Conservation (phyloP, 129 eudicot genomes). For the Smallanthus sonchifolius region DNA sequence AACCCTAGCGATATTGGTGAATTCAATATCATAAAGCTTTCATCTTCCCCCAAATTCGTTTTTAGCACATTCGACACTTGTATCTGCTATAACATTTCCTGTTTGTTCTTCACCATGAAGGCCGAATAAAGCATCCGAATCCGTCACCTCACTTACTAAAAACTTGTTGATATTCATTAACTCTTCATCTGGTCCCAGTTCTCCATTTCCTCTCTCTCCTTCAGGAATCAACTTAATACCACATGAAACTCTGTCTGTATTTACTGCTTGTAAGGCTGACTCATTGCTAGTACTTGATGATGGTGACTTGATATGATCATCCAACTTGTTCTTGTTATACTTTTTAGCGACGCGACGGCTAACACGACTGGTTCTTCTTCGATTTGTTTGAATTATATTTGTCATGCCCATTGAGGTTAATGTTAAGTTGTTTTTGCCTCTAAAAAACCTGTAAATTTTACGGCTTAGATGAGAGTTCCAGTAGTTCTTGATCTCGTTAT, state of each 20-base stretch:
- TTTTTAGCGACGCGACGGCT: slow-evolving; percentile 35
- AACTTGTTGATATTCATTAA: slow-evolving; percentile 16
- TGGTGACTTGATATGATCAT: slow-evolving; percentile 1
- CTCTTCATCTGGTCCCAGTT: slow-evolving; percentile 5
- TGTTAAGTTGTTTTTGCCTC: slow-evolving; percentile 1
- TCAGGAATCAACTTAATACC: background rate
- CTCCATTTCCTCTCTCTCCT: slow-evolving; percentile 16
- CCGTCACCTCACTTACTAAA: slow-evolving; percentile 18
- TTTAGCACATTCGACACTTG: background rate
- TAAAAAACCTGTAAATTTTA: slow-evolving; percentile 32
- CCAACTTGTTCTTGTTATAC: slow-evolving; percentile 20
- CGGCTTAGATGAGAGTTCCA: slow-evolving; percentile 34
- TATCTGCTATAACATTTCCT: background rate
- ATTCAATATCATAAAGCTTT: background rate
- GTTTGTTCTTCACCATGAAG: background rate
- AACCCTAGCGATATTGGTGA: background rate
- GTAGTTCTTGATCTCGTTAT: slow-evolving; percentile 29
- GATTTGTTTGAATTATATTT: slow-evolving; percentile 5
- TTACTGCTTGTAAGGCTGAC: slow-evolving; percentile 2
- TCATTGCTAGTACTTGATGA: slow-evolving; percentile 3
- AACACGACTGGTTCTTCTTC: slow-evolving; percentile 27
- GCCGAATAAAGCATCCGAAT: background rate
- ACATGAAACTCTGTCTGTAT: background rate
- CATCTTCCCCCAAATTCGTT: background rate
- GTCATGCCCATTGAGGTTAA: background rate